Evolutionary conservation across 805 yeast genomes (phyloP).

Genomic region (Ogataea methylovora): DNA sequence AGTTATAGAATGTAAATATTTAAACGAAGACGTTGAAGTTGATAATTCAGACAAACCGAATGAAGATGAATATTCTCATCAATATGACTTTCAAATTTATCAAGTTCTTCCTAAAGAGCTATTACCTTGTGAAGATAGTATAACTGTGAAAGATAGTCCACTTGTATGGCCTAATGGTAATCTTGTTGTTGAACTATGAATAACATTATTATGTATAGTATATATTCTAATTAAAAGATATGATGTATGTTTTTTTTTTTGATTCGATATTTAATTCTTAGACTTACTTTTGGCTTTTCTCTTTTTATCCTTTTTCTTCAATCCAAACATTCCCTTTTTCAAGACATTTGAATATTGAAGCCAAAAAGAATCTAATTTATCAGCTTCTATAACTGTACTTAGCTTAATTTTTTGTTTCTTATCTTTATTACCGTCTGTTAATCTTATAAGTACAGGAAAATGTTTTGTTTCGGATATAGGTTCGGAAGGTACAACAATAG

Average conservation of each 20-base stretch:
- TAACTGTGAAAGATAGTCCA: slow-evolving; percentile 32
- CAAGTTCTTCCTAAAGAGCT: slow-evolving; percentile 52
- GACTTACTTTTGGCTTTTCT: slow-evolving; percentile 28
- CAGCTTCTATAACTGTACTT: slow-evolving; percentile 64
- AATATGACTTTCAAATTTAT: slow-evolving; percentile 40
- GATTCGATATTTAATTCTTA: not conserved
- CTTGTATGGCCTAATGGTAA: slow-evolving; percentile 60
- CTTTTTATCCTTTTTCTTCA: slow-evolving; percentile 77
- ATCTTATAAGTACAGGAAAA: slow-evolving; percentile 63
- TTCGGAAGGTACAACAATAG: not conserved
- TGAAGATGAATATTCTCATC: slow-evolving; percentile 32
- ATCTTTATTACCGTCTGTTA: slow-evolving; percentile 49
- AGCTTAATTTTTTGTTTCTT: slow-evolving; percentile 48
- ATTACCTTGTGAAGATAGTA: slow-evolving; percentile 23
- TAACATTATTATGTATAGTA: not conserved
- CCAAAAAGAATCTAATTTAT: slow-evolving; percentile 69
- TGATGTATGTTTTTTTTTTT: too few species aligned
- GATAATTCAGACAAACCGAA: slow-evolving; percentile 17
- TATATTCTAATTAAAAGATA: too few species aligned
- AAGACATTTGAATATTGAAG: slow-evolving; percentile 58
- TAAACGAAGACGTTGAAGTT: slow-evolving; percentile 14
- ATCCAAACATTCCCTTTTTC: slow-evolving; percentile 66
- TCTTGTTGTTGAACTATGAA: slow-evolving; percentile 29
- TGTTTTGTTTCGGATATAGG: slow-evolving; percentile 14
- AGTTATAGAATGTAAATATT: slow-evolving; percentile 46